Base-by-base conservation (phyloP, 345 rosid species). In the Eucalyptus regnans region DNA sequence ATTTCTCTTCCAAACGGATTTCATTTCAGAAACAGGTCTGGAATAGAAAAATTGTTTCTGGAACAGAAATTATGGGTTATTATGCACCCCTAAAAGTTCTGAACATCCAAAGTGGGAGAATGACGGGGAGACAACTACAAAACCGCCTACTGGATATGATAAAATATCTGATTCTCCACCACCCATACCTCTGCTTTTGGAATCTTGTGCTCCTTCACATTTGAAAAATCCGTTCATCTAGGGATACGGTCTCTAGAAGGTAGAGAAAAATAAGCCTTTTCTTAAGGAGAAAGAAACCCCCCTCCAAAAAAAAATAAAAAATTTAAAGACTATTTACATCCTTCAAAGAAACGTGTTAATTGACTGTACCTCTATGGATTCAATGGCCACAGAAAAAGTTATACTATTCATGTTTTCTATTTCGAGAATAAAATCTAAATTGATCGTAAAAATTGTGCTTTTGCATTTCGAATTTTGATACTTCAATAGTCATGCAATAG, bases 401-500 rank as follows among this genome's bases (percentile, higher is more conserved):
- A 16, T 11, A 17, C 44, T 16, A 4, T 16, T 7, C 22, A 71
- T 5, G 7, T 33, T 33, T 68, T 37, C 20, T 3, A 16, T 68
- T 31, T 68, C 0, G 3, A 68, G 76, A 68, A 9, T 3, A 16
- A 33, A 68, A 68, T 43, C 3, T 71, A 18, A 71, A 71, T 71
- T 0, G 1, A 71, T 37, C 10, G 8, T 9, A 71, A 37, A 22
- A 71, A 71, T 18, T 1, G 4, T 18, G 14, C 25, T 71, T 20
- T 37, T 18, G 1, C 46, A 18, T 71, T 33, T 37, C 8, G 12
- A 41, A 9, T 37, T 37, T 71, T 37, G 12, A 71, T 37, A 5
- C 1, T 18, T 37, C 0, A 1, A 37, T 12, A 10, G 8, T 56
- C 12, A 33, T 76, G 12, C 0, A 2, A 37, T 12, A 10, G 8